A percentile compares a stretch with the other conserved stretches of the same genome.
Conservation (phyloP, 345 rosid genomes). For the Populus tremula region DNA sequence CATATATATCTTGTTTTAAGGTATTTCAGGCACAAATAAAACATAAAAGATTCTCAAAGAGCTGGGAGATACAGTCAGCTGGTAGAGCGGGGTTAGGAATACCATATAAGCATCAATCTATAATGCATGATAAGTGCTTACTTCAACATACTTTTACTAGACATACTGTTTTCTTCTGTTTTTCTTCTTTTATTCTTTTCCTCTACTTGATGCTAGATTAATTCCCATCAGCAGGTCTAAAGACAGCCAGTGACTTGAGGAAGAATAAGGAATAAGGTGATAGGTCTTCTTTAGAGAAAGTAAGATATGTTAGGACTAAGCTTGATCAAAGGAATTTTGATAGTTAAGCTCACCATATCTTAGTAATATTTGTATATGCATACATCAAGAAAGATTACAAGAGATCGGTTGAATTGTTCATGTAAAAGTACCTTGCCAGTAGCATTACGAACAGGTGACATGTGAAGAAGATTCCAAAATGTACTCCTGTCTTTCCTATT, state of each 20-base stretch:
- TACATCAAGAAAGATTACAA: background rate
- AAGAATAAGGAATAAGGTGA: background rate
- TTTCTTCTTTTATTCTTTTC: too few relatives aligned
- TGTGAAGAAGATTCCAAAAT: slow-evolving; percentile 91
- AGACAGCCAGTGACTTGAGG: background rate
- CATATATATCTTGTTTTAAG: background rate
- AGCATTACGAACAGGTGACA: slow-evolving; percentile 90
- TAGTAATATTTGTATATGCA: background rate
- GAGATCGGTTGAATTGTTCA: background rate
- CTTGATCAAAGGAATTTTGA: background rate
- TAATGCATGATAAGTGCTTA: background rate
- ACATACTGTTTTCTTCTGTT: background rate
- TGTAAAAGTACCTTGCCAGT: slow-evolving; percentile 75
- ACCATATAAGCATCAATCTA: background rate
- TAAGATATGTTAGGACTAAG: background rate
- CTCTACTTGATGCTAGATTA: background rate
- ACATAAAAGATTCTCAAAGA: background rate
- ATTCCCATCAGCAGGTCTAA: background rate
- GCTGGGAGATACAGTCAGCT: background rate
- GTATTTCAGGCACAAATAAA: background rate
- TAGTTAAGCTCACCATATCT: background rate
- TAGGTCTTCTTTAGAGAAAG: background rate
- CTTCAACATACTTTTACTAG: background rate
- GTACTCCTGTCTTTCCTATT: slow-evolving; percentile 75
- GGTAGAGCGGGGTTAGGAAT: background rate